Percentiles rank a stretch among this genome's conserved stretches.
phyloP scores from a whole-genome alignment of 306 rosid genomes.

The Vigna trinervia region DNA sequence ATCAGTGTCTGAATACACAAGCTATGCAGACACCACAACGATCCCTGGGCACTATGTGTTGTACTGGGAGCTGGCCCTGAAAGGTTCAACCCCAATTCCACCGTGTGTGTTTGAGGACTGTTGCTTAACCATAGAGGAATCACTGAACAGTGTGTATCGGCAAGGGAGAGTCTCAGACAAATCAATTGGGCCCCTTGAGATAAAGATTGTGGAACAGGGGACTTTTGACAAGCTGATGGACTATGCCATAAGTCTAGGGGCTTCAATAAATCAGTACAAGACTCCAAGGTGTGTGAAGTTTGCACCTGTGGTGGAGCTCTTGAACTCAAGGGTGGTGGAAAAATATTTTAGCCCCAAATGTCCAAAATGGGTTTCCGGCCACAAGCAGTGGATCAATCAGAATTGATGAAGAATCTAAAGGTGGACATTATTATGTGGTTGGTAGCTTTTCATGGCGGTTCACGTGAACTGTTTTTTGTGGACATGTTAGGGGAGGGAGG shows the following conservation, averaged over 20 bases:
- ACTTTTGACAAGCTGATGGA: conserved; percentile 97
- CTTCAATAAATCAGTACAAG: conserved; percentile 94
- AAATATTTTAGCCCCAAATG: conserved; percentile 84
- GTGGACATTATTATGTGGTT: conserved; percentile 34
- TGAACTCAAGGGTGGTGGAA: conserved; percentile 73
- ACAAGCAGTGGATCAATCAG: conserved; percentile 78
- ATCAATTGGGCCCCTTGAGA: conserved; percentile 89
- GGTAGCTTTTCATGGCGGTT: conserved; percentile 56
- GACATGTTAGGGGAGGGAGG: conserved; percentile 52
- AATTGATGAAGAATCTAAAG: conserved; percentile 42
- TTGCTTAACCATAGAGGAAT: conserved; percentile 80
- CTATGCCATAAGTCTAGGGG: conserved; percentile 91
- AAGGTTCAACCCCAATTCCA: conserved; percentile 70
- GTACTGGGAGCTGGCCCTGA: conserved; percentile 75
- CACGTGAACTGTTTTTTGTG: conserved; percentile 59
- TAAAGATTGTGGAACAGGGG: conserved; percentile 82
- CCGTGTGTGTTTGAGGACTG: conserved; percentile 91
- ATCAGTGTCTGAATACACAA: conserved; percentile 76
- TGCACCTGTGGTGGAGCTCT: conserved; percentile 85
- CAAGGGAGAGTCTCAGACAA: conserved; percentile 92
- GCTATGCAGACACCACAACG: conserved; percentile 73
- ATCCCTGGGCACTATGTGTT: conserved; percentile 95
- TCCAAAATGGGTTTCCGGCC: conserved; percentile 97
- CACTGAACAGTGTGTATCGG: conserved; percentile 89
- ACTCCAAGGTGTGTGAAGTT: conserved; percentile 94